phyloP scores from a whole-genome alignment of 352 stramenopile species.

The Phytophthora fragariae region DNA sequence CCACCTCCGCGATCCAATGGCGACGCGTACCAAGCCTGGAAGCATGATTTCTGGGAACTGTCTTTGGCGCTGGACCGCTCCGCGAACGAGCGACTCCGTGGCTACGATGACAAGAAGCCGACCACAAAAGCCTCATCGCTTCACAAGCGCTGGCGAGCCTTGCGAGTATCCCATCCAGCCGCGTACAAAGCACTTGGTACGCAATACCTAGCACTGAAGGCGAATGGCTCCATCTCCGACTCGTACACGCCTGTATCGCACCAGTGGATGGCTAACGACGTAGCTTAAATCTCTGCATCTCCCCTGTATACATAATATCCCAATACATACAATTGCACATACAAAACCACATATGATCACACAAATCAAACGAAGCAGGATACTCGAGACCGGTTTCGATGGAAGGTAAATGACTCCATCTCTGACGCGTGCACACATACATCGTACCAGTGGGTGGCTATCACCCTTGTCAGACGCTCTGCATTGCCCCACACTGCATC shows the following conservation, averaged over 20 bases:
- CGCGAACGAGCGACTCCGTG: neutral
- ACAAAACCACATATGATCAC: neutral
- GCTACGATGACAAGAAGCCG: slow-evolving; percentile 3
- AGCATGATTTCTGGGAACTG: neutral
- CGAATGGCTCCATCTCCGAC: too few relatives aligned
- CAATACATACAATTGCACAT: neutral
- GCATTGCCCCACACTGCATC: too few relatives aligned
- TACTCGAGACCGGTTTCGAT: too few relatives aligned
- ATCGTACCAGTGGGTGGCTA: too few relatives aligned
- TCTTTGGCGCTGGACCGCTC: neutral
- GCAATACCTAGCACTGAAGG: too few relatives aligned
- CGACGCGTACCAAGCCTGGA: slow-evolving; percentile 1
- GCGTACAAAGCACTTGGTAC: too few relatives aligned
- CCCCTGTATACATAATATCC: neutral
- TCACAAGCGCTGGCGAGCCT: neutral
- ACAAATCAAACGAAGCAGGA: too few relatives aligned
- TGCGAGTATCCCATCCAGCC: neutral
- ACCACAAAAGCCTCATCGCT: neutral
- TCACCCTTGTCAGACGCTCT: too few relatives aligned
- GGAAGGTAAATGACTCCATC: too few relatives aligned
- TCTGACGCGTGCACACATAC: too few relatives aligned
- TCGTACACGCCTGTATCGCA: neutral
- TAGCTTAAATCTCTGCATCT: neutral
- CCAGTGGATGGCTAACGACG: neutral
- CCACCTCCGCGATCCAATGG: neutral